Evolutionary conservation across 768 basidiomycete genomes (phyloP), one percentile per base, ranked within the genome.

Genomic region (Clathrus columnatus): DNA sequence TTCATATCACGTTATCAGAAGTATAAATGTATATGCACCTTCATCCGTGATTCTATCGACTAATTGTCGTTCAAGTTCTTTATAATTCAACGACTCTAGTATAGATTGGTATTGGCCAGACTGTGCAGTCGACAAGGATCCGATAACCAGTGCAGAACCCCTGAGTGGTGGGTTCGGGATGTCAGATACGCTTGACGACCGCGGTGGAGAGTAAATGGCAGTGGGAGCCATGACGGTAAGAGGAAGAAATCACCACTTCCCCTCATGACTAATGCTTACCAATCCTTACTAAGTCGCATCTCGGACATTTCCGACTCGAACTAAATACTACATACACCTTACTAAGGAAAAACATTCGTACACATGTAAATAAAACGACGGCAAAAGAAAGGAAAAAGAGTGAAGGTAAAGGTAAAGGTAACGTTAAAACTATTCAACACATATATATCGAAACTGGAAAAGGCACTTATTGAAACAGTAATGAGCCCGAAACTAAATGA

Each of bases 41-140:
- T 80, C 78, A 68, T 89, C 90, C 16, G 91, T 71, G 58, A 94
- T 70, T 58, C 91, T 76, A 67, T 94, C 91, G 26, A 92, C 70
- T 73, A 93, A 81, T 65, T 91, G 83, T 63, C 78, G 84, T 62
- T 93, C 89, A 27, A 90, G 82, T 29, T 70, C 63, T 59, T 76
- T 68, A 17, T 73, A 74, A 10, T 48, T 47, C 32, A 50, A 48
- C 56, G 68, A 68, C 67, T 81, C 79, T 56, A 91, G 70, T 60
- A 75, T 72, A 6, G 80, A 75, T 67, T 91, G 88, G 65, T 91
- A 91, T 65, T 75, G 78, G 28, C 91, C 91, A 64, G 90, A 81
- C 65, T 81, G 77, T 3, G 90, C 91, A 0, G 89, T 87, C 3
- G 77, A 72, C 18, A 84, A 79, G 7, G 90, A 90, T 54, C 91